A percentile compares a stretch with the other conserved stretches of the same genome.
Evolutionary conservation across 768 basidiomycete species (phyloP).

Genomic region (Tulasnella sp.): DNA sequence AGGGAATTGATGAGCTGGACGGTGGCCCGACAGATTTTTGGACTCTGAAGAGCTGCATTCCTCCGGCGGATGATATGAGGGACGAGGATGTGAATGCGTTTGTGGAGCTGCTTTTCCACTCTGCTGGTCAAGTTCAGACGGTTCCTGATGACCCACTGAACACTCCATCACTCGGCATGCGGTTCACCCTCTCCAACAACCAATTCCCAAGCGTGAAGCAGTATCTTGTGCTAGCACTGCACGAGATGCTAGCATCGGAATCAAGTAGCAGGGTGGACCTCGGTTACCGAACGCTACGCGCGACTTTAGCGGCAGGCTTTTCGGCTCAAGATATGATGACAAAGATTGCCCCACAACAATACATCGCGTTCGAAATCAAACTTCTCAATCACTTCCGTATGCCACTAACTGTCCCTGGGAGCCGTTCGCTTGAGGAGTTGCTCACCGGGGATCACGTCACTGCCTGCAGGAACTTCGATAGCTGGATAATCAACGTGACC

Average conservation of each 20-base stretch:
- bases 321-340: neutral
- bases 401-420: neutral
- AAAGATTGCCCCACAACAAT: neutral
- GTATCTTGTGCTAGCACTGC: conserved; percentile 48
- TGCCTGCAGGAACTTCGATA: conserved; percentile 43
- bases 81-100: conserved; percentile 71
- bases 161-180: conserved; percentile 43
- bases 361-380: conserved; percentile 14
- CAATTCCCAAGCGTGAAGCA: conserved; percentile 31
- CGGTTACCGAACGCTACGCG: conserved; percentile 64
- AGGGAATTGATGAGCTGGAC: conserved; percentile 40
- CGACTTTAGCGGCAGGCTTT: conserved; percentile 42
- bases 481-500: conserved; percentile 62
- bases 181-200: conserved; percentile 43
- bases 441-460: neutral
- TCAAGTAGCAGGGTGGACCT: conserved; percentile 48
- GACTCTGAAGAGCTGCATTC: conserved; percentile 77
- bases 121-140: conserved; percentile 59
- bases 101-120: conserved; percentile 54
- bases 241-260: conserved; percentile 55
- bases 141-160: conserved; percentile 51
- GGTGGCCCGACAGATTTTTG: conserved; percentile 66
- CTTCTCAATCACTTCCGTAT: conserved; percentile 9
- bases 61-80: conserved; percentile 49
- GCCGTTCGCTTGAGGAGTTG: conserved; percentile 16